Evolutionary conservation across 164 flowering plant species (phyloP).

Genomic region (Vitis vinifera): DNA sequence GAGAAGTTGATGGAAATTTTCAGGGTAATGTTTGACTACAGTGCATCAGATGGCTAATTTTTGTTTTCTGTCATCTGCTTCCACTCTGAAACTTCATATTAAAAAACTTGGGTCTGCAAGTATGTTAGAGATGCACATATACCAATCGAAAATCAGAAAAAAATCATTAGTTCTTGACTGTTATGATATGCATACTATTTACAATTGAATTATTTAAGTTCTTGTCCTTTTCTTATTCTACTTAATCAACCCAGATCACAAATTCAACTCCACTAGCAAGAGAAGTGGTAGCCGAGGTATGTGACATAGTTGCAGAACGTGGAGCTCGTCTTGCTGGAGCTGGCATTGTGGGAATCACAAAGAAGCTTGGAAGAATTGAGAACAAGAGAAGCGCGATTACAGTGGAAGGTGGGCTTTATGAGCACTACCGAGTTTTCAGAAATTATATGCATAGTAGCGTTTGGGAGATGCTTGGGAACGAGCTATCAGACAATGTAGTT

Average conservation of each 20-base stretch:
- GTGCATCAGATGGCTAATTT: not conserved
- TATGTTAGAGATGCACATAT: too few relatives aligned
- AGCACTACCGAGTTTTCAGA: constrained; percentile 60
- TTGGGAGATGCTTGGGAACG: constrained; percentile 68
- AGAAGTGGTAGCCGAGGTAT: constrained; percentile 50
- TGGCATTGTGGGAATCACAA: constrained; percentile 57
- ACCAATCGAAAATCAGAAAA: too few relatives aligned
- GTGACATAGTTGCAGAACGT: constrained; percentile 60
- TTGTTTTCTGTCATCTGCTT: not conserved
- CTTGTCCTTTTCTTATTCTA: not conserved
- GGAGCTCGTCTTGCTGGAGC: constrained; percentile 69
- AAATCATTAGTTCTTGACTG: too few relatives aligned
- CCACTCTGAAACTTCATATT: not conserved
- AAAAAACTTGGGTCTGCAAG: too few relatives aligned
- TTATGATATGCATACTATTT: not conserved
- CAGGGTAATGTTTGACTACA: constrained; percentile 28
- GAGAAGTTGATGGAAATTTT: constrained; percentile 52
- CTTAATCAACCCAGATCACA: constrained; percentile 29
- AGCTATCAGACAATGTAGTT: constrained; percentile 40
- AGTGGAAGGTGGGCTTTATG: constrained; percentile 64
- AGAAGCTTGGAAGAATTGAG: constrained; percentile 48
- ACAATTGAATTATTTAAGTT: not conserved
- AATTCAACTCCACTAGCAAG: constrained; percentile 39
- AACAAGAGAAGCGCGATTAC: constrained; percentile 43
- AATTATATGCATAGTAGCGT: constrained; percentile 56